Evolutionary conservation across 441 rosid genomes (phyloP).

Genomic region (Populus hybrid): DNA sequence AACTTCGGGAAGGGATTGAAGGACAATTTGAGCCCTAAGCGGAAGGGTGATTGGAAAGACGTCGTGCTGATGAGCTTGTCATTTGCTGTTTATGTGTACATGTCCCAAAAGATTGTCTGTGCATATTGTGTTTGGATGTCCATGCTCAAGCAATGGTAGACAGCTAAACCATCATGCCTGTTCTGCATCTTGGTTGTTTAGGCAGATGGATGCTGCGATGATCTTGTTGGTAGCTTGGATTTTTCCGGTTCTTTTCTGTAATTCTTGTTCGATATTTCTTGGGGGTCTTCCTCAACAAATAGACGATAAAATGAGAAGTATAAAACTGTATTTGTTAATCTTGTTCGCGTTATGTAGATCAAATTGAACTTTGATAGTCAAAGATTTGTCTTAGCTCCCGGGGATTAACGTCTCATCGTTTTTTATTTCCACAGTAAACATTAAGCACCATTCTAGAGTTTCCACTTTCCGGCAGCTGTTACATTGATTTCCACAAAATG

Average conservation of each 20-base stretch:
- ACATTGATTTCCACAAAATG: background rate
- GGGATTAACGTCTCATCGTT: background rate
- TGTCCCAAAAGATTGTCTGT: constrained; percentile 72
- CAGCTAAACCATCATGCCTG: background rate
- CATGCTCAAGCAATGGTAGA: constrained; percentile 57
- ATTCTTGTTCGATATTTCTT: background rate
- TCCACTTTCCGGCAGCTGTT: background rate
- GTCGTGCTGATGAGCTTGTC: constrained; percentile 68
- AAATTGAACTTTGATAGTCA: background rate
- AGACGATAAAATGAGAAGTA: background rate
- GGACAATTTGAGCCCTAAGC: constrained; percentile 49
- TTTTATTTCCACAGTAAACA: background rate
- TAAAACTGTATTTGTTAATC: background rate
- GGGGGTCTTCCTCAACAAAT: background rate
- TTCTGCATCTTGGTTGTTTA: background rate
- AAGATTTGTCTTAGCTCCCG: background rate
- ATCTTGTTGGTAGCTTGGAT: background rate
- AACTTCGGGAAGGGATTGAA: constrained; percentile 38
- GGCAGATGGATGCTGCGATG: background rate
- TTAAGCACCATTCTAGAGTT: background rate
- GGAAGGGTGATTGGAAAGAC: constrained; percentile 80
- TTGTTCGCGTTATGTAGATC: background rate
- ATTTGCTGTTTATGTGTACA: constrained; percentile 78
- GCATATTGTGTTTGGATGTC: constrained; percentile 69
- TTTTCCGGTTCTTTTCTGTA: background rate